A percentile compares a stretch with the other conserved stretches of the same genome.
Conservation (phyloP, 2,329 filamentous ascomycete genomes). For the Camptophora hylomeconis region DNA sequence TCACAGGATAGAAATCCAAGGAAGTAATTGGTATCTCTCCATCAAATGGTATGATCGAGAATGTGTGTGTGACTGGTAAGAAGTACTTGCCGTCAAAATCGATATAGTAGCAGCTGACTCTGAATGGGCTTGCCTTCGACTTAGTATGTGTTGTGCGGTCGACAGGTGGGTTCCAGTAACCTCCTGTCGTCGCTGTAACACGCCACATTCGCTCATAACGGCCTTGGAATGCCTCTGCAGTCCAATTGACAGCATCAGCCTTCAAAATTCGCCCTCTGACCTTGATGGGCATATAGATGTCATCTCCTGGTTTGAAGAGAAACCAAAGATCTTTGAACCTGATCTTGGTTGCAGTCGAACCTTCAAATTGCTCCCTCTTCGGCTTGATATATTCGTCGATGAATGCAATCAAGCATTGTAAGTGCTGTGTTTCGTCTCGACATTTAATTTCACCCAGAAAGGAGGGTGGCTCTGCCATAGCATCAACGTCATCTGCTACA, state of each 20-base stretch:
- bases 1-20: conserved; percentile 4
- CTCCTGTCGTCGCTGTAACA: conserved; percentile 6
- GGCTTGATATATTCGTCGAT: conserved; percentile 13
- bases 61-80: conserved; percentile 14
- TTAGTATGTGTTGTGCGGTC: conserved; percentile 5
- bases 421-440: conserved; percentile 4
- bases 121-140: conserved; percentile 11
- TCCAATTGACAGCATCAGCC: conserved; percentile 1
- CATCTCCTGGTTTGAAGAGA: conserved; percentile 5
- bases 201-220: conserved; percentile 7
- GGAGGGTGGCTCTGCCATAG: no score
- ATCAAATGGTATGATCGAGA: conserved; percentile 7
- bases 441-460: no score
- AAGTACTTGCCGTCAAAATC: conserved; percentile 20
- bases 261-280: background rate
- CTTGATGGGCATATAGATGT: conserved; percentile 4
- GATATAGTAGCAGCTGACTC: conserved; percentile 19
- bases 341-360: conserved; percentile 3
- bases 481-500: no score
- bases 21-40: conserved; percentile 6
- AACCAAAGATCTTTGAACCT: conserved; percentile 11
- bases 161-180: conserved; percentile 10
- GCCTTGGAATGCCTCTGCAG: conserved; percentile 3
- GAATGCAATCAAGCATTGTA: conserved; percentile 14
- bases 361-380: conserved; percentile 5